Evolutionary conservation across 768 basidiomycete species (phyloP), one percentile per base, ranked within the genome.

Genomic region (Inosperma sp.): DNA sequence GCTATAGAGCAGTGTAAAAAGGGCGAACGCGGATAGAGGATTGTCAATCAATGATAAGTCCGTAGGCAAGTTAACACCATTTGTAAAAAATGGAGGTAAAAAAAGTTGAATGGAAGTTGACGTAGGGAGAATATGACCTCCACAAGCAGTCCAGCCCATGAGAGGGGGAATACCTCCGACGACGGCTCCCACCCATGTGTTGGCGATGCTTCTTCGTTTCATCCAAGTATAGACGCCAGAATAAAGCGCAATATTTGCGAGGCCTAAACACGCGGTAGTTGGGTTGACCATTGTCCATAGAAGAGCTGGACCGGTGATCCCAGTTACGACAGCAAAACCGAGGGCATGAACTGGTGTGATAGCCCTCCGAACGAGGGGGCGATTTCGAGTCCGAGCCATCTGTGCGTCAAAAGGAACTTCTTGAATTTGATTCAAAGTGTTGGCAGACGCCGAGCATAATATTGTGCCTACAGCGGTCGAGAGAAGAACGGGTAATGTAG

Each of bases 131-230:
- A 95, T 65, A 13, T 78, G 72, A 17, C 88, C 91, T 1, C 93
- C 94, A 51, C 88, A 90, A 1, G 96, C 96, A 6, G 95, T 84
- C 96, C 96, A 99, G 34, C 96, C 96, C 88, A 99, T 97, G 44
- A 99, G 69, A 2, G 95, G 93, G 5, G 96, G 96, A 4, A 97
- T 74, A 1, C 76, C 93, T 26, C 96, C 96, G 3, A 99, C 95
- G 17, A 98, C 74, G 0, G 92, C 78, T 8, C 95, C 95, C 14
- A 94, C 82, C 95, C 94, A 97, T 2, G 95, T 99, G 65, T 96
- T 99, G 56, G 73, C 73, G 5, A 87, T 73, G 51, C 78, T 82
- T 59, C 80, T 83, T 14, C 96, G 79, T 66, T 99, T 98, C 71
- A 93, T 74, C 73, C 85, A 88, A 0, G 96, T 99, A 69, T 99